Evolutionary conservation across 164 flowering plant species (phyloP).

Genomic region (Aristolochia contorta): DNA sequence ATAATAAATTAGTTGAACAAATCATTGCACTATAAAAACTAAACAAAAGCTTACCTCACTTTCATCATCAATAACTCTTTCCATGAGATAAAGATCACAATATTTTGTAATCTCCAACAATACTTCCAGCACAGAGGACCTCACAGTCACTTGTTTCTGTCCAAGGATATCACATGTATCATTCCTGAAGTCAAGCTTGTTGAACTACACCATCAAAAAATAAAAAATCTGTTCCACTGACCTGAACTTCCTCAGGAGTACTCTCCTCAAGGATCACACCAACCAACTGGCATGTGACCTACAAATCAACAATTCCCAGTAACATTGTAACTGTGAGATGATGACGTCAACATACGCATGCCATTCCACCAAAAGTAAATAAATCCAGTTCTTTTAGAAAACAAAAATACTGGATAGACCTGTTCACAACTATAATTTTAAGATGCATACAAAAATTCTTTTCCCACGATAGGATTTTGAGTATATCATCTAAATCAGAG

Average conservation of each 20-base stretch:
- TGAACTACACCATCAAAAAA: not conserved
- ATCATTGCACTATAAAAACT: not conserved
- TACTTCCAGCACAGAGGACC: conserved; percentile 76
- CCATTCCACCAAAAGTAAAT: not conserved
- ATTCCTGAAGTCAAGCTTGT: not conserved
- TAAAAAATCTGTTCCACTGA: conserved; percentile 6
- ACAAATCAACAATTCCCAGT: not conserved
- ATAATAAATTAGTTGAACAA: not conserved
- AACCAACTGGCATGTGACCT: conserved; percentile 69
- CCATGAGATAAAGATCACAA: conserved; percentile 97
- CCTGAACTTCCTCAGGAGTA: conserved; percentile 90
- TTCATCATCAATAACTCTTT: conserved; percentile 89
- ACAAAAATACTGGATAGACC: no score
- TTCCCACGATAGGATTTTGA: no score
- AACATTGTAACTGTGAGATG: no score
- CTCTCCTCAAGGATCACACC: conserved; percentile 88
- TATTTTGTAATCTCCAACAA: conserved; percentile 83
- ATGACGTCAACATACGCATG: not conserved
- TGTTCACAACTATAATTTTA: no score
- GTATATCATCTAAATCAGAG: no score
- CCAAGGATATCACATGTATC: not conserved
- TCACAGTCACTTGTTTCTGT: conserved; percentile 82
- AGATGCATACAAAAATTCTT: no score
- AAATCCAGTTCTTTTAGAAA: no score
- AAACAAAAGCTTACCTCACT: conserved; percentile 49